A percentile compares a stretch with the other conserved stretches of the same genome.
phyloP scores from a whole-genome alignment of 805 yeast species.

The Sugiyamaella marilandica region DNA sequence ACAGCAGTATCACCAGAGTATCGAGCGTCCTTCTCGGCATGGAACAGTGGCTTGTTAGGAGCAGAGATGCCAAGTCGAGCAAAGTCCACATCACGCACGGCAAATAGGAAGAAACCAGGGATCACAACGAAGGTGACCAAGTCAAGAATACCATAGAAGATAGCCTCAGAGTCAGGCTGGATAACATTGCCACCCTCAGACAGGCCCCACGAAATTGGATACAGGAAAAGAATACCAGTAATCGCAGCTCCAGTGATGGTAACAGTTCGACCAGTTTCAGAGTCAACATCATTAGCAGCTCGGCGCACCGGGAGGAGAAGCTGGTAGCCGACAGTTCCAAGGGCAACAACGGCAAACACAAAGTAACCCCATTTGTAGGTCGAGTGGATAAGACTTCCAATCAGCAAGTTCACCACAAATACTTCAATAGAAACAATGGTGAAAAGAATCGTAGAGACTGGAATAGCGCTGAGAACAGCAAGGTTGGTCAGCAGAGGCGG shows the following conservation, averaged over 20 bases:
- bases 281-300: constrained; percentile 13
- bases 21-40: constrained; percentile 18
- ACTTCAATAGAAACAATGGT: constrained; percentile 40
- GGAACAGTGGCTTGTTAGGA: constrained; percentile 19
- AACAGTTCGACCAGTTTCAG: constrained; percentile 5
- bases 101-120: constrained; percentile 21
- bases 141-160: constrained; percentile 57
- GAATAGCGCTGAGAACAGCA: constrained; percentile 32
- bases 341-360: constrained; percentile 48
- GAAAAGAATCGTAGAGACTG: constrained; percentile 32
- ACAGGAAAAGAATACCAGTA: constrained; percentile 44
- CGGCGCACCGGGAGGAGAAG: constrained; percentile 19
- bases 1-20: constrained; percentile 19
- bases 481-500: constrained; percentile 40
- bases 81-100: constrained; percentile 21
- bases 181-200: constrained; percentile 61
- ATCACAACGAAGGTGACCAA: constrained; percentile 38
- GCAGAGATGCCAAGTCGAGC: constrained; percentile 22
- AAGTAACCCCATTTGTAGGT: constrained; percentile 69
- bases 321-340: constrained; percentile 28
- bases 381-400: constrained; percentile 51
- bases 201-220: constrained; percentile 50
- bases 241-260: constrained; percentile 19
- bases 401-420: constrained; percentile 49
- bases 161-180: constrained; percentile 54